A percentile compares a stretch with the other conserved stretches of the same genome.
Evolutionary conservation across 495 filamentous ascomycete species (phyloP).

Genomic region (Melanomma pulvis-pyrius): DNA sequence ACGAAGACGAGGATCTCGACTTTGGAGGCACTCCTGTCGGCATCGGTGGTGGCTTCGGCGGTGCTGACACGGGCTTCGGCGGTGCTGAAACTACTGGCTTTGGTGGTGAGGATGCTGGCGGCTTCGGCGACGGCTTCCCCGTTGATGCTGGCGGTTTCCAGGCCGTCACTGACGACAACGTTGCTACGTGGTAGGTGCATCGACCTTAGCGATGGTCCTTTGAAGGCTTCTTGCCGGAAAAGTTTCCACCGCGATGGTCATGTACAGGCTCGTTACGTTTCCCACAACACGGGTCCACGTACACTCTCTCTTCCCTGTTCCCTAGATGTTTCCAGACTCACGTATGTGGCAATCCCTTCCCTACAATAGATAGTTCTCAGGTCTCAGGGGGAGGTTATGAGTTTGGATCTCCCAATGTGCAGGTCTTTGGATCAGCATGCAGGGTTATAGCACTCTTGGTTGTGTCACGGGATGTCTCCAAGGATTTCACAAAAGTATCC

Average conservation of each 20-base stretch:
- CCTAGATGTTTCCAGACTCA: too few species aligned
- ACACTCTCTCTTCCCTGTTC: too few species aligned
- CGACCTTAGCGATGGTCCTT: not conserved
- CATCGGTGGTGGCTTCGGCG: constrained; percentile 17
- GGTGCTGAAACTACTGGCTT: constrained; percentile 2
- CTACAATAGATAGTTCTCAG: not conserved
- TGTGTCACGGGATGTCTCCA: not conserved
- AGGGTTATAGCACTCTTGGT: not conserved
- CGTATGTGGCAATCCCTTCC: not conserved
- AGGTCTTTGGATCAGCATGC: not conserved
- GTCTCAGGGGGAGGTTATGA: not conserved
- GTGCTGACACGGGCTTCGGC: not conserved
- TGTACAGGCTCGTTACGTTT: not conserved
- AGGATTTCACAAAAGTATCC: too few species aligned
- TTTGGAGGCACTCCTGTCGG: not conserved
- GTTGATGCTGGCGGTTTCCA: not conserved
- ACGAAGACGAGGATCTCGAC: constrained; percentile 42
- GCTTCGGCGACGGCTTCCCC: constrained; percentile 7
- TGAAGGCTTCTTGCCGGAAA: not conserved
- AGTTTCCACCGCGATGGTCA: not conserved
- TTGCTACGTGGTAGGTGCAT: constrained; percentile 19
- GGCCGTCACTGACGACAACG: constrained; percentile 15
- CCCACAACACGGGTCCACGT: not conserved
- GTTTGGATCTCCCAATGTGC: not conserved
- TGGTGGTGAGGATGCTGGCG: constrained; percentile 5